These are phyloP conservation scores for Erigeron philadelphicus DNA, from an alignment of 140 eudicot genomes.

Conservation along the genomic window DNA sequence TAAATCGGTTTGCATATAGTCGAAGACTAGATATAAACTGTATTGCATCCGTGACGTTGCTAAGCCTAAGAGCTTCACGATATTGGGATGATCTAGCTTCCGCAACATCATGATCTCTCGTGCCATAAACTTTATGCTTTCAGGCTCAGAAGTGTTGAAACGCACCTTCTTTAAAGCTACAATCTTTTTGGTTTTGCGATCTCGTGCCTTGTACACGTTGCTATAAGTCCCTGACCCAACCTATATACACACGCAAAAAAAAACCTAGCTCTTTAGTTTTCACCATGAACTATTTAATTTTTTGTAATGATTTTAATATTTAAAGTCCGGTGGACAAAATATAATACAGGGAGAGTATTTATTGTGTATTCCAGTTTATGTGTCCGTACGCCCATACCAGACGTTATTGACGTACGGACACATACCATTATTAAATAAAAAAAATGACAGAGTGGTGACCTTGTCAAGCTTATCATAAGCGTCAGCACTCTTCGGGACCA, in stretches of 20 bases:
- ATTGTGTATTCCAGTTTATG: not conserved
- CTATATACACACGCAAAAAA: slow-evolving; percentile 25
- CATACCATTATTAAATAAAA: not conserved
- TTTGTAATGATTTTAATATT: not conserved
- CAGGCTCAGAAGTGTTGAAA: slow-evolving; percentile 61
- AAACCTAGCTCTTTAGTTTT: not conserved
- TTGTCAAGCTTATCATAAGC: slow-evolving; percentile 72
- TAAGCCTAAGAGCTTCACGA: slow-evolving; percentile 57
- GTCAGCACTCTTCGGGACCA: slow-evolving; percentile 66
- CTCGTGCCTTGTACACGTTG: slow-evolving; percentile 68
- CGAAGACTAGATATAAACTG: slow-evolving; percentile 58
- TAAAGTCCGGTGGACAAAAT: not conserved
- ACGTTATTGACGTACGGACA: not conserved
- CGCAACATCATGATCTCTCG: slow-evolving; percentile 56
- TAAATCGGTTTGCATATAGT: slow-evolving; percentile 55
- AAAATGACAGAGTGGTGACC: slow-evolving; percentile 27
- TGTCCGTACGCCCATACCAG: not conserved
- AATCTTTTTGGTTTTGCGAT: slow-evolving; percentile 42
- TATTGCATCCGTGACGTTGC: slow-evolving; percentile 63
- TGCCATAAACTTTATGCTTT: slow-evolving; percentile 68
- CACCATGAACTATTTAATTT: not conserved
- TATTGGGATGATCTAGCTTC: slow-evolving; percentile 61
- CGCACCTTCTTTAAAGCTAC: slow-evolving; percentile 68
- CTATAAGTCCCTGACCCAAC: slow-evolving; percentile 71
- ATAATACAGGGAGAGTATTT: not conserved